phyloP scores from a whole-genome alignment of 208 protist species.

The Polymyxa betae region DNA sequence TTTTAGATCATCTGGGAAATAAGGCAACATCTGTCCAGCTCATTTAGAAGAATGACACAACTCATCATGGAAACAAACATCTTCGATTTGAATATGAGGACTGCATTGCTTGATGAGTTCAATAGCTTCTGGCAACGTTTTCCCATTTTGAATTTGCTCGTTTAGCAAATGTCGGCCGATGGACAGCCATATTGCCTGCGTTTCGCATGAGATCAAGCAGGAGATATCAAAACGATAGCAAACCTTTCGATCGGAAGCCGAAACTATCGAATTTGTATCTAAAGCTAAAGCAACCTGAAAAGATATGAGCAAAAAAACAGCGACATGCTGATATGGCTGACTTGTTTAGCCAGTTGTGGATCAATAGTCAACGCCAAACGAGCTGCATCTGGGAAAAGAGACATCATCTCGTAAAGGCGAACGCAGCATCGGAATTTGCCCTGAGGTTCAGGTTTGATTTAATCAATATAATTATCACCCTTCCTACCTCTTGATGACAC shows the following conservation, averaged over 20 bases:
- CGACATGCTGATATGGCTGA: not conserved
- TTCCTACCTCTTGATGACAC: conserved; percentile 22
- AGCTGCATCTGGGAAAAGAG: not conserved
- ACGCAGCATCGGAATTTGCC: not conserved
- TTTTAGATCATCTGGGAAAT: conserved; percentile 12
- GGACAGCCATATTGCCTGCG: conserved; percentile 1
- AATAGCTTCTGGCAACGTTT: conserved; percentile 20
- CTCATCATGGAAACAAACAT: not conserved
- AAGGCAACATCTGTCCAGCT: not conserved
- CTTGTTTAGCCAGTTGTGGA: not conserved
- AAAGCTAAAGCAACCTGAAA: conserved; percentile 8
- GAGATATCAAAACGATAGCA: not conserved
- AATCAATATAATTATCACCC: not conserved
- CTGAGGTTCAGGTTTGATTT: not conserved
- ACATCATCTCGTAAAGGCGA: conserved; percentile 22
- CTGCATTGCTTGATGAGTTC: conserved; percentile 11
- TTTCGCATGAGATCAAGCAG: not conserved
- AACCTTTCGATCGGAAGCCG: not conserved
- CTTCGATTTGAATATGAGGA: conserved; percentile 49
- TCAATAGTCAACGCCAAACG: conserved; percentile 11
- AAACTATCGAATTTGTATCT: not conserved
- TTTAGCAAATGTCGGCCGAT: conserved; percentile 17
- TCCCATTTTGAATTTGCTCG: not conserved
- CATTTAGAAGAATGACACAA: not conserved
- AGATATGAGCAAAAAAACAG: not conserved